phyloP scores from a whole-genome alignment of 306 rosid genomes.

The Dicorynia guianensis region DNA sequence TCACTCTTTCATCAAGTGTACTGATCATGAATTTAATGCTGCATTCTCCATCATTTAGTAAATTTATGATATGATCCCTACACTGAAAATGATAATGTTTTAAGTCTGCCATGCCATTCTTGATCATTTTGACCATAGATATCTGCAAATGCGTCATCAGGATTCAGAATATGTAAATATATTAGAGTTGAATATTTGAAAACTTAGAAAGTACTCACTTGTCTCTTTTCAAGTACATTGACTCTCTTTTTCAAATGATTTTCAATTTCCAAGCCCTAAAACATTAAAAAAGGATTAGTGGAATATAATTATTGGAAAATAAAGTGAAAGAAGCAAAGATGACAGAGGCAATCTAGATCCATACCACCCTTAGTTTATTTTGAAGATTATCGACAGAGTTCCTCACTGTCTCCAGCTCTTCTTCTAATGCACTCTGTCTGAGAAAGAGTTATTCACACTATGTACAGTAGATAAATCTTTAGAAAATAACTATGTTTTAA shows the following conservation, averaged over 20 bases:
- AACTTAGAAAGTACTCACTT: constrained; percentile 60
- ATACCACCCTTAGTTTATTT: constrained; percentile 82
- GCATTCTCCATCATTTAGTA: constrained; percentile 73
- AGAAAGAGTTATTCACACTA: constrained; percentile 77
- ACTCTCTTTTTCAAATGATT: constrained; percentile 85
- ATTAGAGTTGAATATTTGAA: constrained; percentile 25
- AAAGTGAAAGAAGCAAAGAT: constrained; percentile 5
- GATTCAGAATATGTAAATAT: constrained; percentile 37
- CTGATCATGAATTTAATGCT: constrained; percentile 59
- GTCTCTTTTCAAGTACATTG: constrained; percentile 72
- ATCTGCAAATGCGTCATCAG: constrained; percentile 60
- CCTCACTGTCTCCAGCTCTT: constrained; percentile 73
- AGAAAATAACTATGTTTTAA: neutral
- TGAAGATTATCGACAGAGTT: constrained; percentile 71
- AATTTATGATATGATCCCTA: constrained; percentile 60
- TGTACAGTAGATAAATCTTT: constrained; percentile 53
- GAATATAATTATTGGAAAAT: neutral
- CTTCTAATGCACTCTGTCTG: constrained; percentile 99
- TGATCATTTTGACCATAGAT: constrained; percentile 54
- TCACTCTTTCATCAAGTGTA: constrained; percentile 60
- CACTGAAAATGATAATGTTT: constrained; percentile 59
- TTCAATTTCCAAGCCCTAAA: constrained; percentile 94
- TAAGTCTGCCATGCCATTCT: constrained; percentile 61
- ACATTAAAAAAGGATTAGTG: constrained; percentile 44
- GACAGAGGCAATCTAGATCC: constrained; percentile 41